Evolutionary conservation across 2,329 filamentous ascomycete species (phyloP).

Genomic region (Monilinia laxa): DNA sequence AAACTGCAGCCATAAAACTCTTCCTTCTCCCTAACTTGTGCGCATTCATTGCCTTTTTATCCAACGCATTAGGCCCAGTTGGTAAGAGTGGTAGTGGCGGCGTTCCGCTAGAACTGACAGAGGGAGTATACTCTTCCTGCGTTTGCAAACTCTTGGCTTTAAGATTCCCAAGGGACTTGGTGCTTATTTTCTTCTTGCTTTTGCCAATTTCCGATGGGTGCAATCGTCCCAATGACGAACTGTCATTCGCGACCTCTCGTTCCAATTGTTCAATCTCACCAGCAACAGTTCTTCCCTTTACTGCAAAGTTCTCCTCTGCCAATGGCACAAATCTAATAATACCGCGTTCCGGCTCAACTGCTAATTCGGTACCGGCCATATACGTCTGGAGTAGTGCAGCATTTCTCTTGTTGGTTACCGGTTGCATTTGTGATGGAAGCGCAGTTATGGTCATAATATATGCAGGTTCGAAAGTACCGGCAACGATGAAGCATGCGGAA

Average conservation of each 20-base stretch:
- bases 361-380: constrained; percentile 64
- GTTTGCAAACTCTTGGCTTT: constrained; percentile 32
- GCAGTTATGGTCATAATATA: constrained; percentile 76
- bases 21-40: constrained; percentile 45
- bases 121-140: constrained; percentile 33
- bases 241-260: constrained; percentile 27
- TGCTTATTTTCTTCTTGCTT: constrained; percentile 42
- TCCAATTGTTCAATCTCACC: constrained; percentile 61
- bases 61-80: constrained; percentile 28
- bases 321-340: constrained; percentile 71
- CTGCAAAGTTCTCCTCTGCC: constrained; percentile 69
- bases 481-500: constrained; percentile 71
- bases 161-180: constrained; percentile 41
- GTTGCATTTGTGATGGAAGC: constrained; percentile 65
- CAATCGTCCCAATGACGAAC: constrained; percentile 27
- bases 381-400: constrained; percentile 74
- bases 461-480: constrained; percentile 72
- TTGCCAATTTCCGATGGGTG: constrained; percentile 31
- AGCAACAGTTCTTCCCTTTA: constrained; percentile 66
- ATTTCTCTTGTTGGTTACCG: constrained; percentile 78
- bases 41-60: constrained; percentile 34
- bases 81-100: constrained; percentile 35
- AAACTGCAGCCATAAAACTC: constrained; percentile 50
- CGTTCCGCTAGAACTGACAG: constrained; percentile 24
- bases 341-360: constrained; percentile 65